These are phyloP conservation scores for Lepidium aucheri DNA, from an alignment of 345 rosid genomes.

Conservation along the genomic window DNA sequence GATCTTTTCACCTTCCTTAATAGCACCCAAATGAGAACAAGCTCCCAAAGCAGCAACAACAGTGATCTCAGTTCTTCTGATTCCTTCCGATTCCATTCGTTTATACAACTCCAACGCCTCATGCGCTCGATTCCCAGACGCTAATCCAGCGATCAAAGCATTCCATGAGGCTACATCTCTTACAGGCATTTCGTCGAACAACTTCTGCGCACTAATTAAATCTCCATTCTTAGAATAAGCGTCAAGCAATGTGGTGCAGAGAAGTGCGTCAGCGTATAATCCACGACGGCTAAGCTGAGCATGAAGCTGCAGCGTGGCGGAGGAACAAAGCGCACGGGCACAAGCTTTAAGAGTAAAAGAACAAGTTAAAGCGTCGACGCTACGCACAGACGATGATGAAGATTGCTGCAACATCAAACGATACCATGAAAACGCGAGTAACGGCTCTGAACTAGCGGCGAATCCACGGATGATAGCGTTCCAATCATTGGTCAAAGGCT, in stretches of 20 bases:
- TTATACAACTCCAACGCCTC: conserved; percentile 61
- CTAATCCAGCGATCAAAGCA: conserved; percentile 72
- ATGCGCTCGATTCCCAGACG: conserved; percentile 47
- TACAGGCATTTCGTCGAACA: conserved; percentile 67
- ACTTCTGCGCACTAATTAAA: conserved; percentile 35
- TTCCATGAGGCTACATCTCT: conserved; percentile 85
- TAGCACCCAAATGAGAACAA: conserved; percentile 69
- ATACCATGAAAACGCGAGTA: conserved; percentile 50
- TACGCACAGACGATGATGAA: conserved; percentile 22
- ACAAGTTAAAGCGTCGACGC: conserved; percentile 72
- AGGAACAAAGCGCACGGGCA: conserved; percentile 47
- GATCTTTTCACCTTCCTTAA: conserved; percentile 55
- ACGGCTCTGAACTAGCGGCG: conserved; percentile 44
- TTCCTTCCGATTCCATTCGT: conserved; percentile 45
- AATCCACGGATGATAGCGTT: conserved; percentile 83
- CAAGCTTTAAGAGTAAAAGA: conserved; percentile 78
- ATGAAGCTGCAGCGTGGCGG: conserved; percentile 54
- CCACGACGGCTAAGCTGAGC: conserved; percentile 44
- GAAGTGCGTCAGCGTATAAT: conserved; percentile 52
- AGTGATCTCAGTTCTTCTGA: conserved; percentile 52
- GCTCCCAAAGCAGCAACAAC: conserved; percentile 79
- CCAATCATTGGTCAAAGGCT: conserved; percentile 73
- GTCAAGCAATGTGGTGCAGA: conserved; percentile 74
- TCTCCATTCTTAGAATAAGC: conserved; percentile 59
- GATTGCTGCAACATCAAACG: conserved; percentile 36